phyloP scores from a whole-genome alignment of 208 protist species.

The Leptomonas seymouri region DNA sequence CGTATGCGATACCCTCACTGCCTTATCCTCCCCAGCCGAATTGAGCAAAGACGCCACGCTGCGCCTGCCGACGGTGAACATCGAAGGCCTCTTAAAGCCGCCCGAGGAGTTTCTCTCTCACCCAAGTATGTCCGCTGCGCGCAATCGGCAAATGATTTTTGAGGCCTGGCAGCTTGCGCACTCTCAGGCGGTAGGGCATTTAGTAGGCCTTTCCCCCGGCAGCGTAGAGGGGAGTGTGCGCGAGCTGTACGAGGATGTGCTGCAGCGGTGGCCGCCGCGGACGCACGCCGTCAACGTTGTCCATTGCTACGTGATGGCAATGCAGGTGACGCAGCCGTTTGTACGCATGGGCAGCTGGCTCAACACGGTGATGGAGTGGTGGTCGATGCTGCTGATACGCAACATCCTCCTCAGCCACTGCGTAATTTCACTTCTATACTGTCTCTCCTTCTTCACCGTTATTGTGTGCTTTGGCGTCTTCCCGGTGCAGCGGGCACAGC shows the following conservation, averaged over 20 bases:
- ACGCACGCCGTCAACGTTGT: conserved; percentile 21
- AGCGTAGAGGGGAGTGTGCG: not conserved
- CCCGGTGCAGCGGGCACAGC: conserved; percentile 52
- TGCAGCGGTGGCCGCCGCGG: not conserved
- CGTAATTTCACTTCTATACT: not conserved
- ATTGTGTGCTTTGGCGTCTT: conserved; percentile 33
- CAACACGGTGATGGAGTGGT: conserved; percentile 12
- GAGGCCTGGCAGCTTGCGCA: conserved; percentile 21
- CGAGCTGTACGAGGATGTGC: not conserved
- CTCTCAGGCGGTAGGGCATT: not conserved
- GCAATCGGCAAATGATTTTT: conserved; percentile 21
- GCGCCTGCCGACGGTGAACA: not conserved
- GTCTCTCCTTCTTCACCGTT: conserved; percentile 6
- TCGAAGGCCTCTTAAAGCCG: conserved; percentile 22
- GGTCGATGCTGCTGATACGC: conserved; percentile 22
- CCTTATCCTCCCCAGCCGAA: conserved; percentile 12
- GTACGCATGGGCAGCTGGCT: conserved; percentile 18
- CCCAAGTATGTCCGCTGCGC: not conserved
- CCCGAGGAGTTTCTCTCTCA: not conserved
- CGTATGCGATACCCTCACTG: conserved; percentile 29
- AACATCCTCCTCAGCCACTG: conserved; percentile 17
- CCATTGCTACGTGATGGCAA: conserved; percentile 25
- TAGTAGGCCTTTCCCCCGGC: too few species aligned
- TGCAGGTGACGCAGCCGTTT: conserved; percentile 24
- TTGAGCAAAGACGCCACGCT: not conserved